Conservation (phyloP, 345 rosid species). For the Ceriops zippeliana region DNA sequence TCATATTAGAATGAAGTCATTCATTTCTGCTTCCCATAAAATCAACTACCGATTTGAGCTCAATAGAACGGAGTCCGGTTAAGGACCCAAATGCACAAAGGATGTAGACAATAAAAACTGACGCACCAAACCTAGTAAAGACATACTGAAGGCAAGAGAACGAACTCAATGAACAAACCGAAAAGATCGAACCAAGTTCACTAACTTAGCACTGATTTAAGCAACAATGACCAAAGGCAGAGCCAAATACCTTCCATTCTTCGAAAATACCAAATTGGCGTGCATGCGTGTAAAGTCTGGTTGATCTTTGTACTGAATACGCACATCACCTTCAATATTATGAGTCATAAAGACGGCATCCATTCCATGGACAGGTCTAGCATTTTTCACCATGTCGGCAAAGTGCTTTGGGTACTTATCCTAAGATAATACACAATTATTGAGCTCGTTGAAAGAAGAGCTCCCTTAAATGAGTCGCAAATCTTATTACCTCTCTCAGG, state of each 20-base stretch:
- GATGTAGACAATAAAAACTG: no score
- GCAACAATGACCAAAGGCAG: not conserved
- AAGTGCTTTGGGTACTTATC: conserved; percentile 62
- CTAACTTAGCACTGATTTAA: not conserved
- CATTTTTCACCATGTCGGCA: conserved; percentile 60
- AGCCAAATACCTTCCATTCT: conserved; percentile 83
- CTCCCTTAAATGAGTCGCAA: conserved; percentile 7
- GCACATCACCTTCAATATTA: conserved; percentile 65
- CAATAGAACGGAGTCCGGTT: no score
- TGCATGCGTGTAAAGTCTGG: conserved; percentile 68
- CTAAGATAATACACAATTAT: conserved; percentile 34
- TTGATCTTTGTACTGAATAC: conserved; percentile 67
- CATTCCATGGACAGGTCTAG: conserved; percentile 59
- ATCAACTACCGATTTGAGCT: no score
- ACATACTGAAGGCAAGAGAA: no score
- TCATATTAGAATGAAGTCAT: no score
- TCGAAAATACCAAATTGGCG: conserved; percentile 83
- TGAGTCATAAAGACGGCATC: conserved; percentile 64
- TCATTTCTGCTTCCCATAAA: no score
- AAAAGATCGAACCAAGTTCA: no score
- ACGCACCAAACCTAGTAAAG: no score
- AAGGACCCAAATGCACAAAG: no score
- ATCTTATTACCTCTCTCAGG: conserved; percentile 62
- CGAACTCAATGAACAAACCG: no score
- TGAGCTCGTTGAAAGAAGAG: conserved; percentile 6